Evolutionary conservation across 2,329 filamentous ascomycete genomes (phyloP), one percentile per base, ranked within the genome.

Genomic region (Aspergillus novoparasiticus): DNA sequence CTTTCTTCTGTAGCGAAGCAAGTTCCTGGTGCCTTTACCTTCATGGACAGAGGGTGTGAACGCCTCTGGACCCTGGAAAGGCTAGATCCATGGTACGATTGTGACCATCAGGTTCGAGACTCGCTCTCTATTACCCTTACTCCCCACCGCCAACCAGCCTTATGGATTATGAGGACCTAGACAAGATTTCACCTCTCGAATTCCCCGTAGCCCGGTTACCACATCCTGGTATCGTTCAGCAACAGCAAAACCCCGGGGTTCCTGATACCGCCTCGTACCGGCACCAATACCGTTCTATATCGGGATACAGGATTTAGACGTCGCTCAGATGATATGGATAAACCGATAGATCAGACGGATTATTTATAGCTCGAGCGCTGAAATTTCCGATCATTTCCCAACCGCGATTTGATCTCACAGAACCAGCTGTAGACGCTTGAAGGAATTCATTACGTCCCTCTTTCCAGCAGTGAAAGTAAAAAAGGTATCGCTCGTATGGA

Each of bases 261-360:
- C 66, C 66, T 68, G 66, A 68, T 64, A 68, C 66, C 50, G 55
- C 60, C 57, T 61, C 51, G 55, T 61, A 57, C 34, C 48, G 48
- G 12, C 8, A 54, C 30, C 57, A 46, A 43, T 59, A 53, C 43
- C 21, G 34, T 48, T 51, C 58, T 54, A 34, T 26, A 48, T 36
- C 53, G 61, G 54, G 60, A 59, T 41, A 43, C 6, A 32, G 46
- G 32, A n/a, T 30, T 21, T 30, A 4, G 48, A 51, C 19, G 28
- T 51, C 34, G 28, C 14, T 9, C 6, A 50, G 23, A 28, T 32
- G 48, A 51, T n/a, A 51, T 32, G 48, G 48, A 30, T 28, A 50
- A 50, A 50, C 46, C 23, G 48, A 51, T 23, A 32, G 48, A 34
- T 51, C 48, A 51, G 48, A 51, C 28, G 9, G 28, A 51, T 32